Evolutionary conservation across 371 early-diverging fungal genomes (phyloP).

Genomic region (Mucor mucedo): DNA sequence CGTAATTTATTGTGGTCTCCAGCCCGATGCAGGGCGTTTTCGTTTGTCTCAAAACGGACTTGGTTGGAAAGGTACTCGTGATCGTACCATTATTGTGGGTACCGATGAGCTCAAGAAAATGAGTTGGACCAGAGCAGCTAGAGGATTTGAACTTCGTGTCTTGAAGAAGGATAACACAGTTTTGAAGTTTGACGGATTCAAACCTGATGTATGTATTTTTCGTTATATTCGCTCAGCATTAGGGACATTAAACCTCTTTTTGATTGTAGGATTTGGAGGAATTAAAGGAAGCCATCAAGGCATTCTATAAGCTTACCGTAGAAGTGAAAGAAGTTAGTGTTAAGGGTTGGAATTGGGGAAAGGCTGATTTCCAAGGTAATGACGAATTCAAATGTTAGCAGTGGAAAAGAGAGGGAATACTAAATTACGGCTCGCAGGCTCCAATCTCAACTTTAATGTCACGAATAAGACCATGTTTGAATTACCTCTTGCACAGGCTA

Average conservation of each 20-base stretch:
- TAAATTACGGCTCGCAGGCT: constrained; percentile 43
- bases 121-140: constrained; percentile 81
- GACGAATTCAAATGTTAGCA: background rate
- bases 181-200: constrained; percentile 90
- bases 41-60: constrained; percentile 81
- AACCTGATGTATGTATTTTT: constrained; percentile 63
- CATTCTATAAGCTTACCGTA: constrained; percentile 72
- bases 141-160: constrained; percentile 85
- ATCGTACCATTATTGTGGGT: constrained; percentile 67
- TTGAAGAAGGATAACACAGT: constrained; percentile 70
- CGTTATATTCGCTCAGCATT: background rate
- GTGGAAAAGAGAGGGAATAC: background rate
- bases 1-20: constrained; percentile 50
- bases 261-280: constrained; percentile 75
- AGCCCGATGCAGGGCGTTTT: constrained; percentile 62
- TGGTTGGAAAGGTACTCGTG: constrained; percentile 78
- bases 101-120: constrained; percentile 72
- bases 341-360: constrained; percentile 97
- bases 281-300: constrained; percentile 70
- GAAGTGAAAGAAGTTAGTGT: constrained; percentile 87
- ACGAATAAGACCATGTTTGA: constrained; percentile 89
- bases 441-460: constrained; percentile 80
- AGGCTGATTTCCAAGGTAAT: constrained; percentile 81
- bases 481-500: constrained; percentile 86
- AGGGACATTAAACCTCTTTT: background rate